Percentiles rank a stretch among this genome's conserved stretches.
These are phyloP conservation scores for Celoporthe dispersa DNA, from an alignment of 2,329 filamentous ascomycete genomes.

Conservation along the genomic window DNA sequence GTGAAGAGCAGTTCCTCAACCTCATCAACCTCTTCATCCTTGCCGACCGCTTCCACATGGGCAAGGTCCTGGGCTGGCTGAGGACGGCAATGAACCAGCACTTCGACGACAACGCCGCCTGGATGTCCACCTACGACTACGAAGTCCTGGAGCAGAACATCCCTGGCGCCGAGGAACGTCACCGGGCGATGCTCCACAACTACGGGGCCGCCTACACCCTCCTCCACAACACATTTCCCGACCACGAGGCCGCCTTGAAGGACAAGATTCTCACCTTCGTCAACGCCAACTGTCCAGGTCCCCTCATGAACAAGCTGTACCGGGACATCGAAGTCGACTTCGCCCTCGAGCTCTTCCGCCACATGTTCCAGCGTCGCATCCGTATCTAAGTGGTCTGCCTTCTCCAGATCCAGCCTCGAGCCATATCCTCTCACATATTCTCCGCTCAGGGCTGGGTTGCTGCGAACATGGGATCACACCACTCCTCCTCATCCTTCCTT, in stretches of 20 bases:
- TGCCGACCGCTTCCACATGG: slow-evolving; percentile 22
- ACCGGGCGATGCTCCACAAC: slow-evolving; percentile 16
- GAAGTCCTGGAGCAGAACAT: slow-evolving; percentile 8
- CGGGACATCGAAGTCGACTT: background rate
- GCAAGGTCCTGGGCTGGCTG: slow-evolving; percentile 10
- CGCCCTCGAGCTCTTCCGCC: background rate
- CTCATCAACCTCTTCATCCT: slow-evolving; percentile 15
- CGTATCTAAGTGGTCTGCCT: background rate
- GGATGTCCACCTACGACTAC: background rate
- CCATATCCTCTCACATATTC: background rate
- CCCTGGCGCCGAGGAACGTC: background rate
- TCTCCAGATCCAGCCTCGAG: background rate
- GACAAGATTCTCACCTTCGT: slow-evolving; percentile 1
- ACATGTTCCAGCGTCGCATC: slow-evolving; percentile 5
- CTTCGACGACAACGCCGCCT: background rate
- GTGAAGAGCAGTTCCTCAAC: slow-evolving; percentile 1
- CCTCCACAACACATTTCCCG: background rate
- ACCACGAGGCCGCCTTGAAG: background rate
- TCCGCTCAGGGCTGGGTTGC: background rate
- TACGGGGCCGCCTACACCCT: slow-evolving; percentile 2
- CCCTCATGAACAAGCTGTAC: slow-evolving; percentile 8
- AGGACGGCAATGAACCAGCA: background rate
- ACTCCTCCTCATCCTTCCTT: no score
- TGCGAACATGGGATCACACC: background rate
- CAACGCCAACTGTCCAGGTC: background rate